A percentile compares a stretch with the other conserved stretches of the same genome.
Evolutionary conservation across 805 yeast genomes (phyloP).

Genomic region (Myxozyma vanderwaltii): DNA sequence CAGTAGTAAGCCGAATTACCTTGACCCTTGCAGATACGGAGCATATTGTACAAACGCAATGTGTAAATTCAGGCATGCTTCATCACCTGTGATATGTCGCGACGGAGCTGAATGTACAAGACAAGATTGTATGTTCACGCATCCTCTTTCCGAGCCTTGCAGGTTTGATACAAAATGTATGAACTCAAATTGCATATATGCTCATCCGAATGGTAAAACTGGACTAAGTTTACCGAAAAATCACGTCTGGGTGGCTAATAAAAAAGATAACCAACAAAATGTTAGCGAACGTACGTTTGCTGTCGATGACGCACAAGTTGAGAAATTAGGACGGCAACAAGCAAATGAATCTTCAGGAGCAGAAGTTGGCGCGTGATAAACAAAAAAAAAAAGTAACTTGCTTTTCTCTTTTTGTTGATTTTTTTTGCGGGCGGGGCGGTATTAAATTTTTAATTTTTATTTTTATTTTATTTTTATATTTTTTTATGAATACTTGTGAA

Average conservation of each 20-base stretch:
- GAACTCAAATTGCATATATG: slow-evolving; percentile 68
- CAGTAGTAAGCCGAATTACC: slow-evolving; percentile 38
- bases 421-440: neutral
- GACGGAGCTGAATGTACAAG: slow-evolving; percentile 78
- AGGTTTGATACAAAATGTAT: slow-evolving; percentile 76
- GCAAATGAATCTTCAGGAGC: neutral
- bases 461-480: neutral
- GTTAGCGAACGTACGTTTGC: slow-evolving; percentile 28
- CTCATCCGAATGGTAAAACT: slow-evolving; percentile 69
- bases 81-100: slow-evolving; percentile 71
- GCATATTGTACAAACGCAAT: slow-evolving; percentile 70
- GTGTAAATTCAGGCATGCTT: slow-evolving; percentile 86
- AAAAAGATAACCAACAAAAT: neutral
- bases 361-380: neutral
- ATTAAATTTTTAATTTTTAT: neutral
- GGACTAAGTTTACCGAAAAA: slow-evolving; percentile 4
- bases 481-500: neutral
- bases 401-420: neutral
- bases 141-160: slow-evolving; percentile 78
- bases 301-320: slow-evolving; percentile 16
- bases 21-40: slow-evolving; percentile 85
- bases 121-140: slow-evolving; percentile 78
- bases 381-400: neutral
- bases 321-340: neutral
- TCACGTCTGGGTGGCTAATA: slow-evolving; percentile 18